Base-by-base conservation (phyloP, 2,329 filamentous ascomycete species). In the Xylaria hypoxylon region DNA sequence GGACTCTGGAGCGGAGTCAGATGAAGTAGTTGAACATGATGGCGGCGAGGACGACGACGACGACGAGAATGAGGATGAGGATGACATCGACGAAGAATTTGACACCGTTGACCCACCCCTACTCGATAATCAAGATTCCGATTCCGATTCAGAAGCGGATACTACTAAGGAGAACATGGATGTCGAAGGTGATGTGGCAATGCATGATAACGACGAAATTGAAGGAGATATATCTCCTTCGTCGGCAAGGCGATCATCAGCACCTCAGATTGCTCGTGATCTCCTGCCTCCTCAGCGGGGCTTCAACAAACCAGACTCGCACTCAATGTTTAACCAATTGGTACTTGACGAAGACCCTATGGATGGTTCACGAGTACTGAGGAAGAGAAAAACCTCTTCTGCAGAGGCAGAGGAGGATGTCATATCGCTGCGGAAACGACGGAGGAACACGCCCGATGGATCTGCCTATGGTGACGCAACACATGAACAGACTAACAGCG, bases 381-480 rank as follows among this genome's bases (percentile, higher is more conserved):
- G 94, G 67, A 97, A 97, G 80, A 89, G 94, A 60, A 97, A 95
- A 78, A 90, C 92, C 19, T 93, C 92, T 1, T 91, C 92, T 2
- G 83, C 86, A 13, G 89, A 90, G 55, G 82, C 80, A 66, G 83
- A 92, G 69, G 85, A 91, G 69, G 81, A 82, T 17, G 79, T 81
- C 17, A 79, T 83, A 64, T 81, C 83, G 0, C 76, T 85, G 40
- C 84, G 86, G 67, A 90, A 87, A 76, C 83, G 88, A 38, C 79
- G 84, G 50, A 83, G 83, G 72, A 82, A 84, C 26, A 79, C 80
- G 0, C 81, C 80, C 0, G 81, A 82, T n/a, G 84, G 81, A 38
- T 79, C 78, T 40, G 64, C 58, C n/a, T 65, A 73, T 56, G 72
- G 67, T 31, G 75, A 77, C n/a, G 75, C 75, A 8, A 70, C 73